Evolutionary conservation across 768 basidiomycete species (phyloP), one percentile per base, ranked within the genome.

Genomic region (Phaeolepiota aurea): DNA sequence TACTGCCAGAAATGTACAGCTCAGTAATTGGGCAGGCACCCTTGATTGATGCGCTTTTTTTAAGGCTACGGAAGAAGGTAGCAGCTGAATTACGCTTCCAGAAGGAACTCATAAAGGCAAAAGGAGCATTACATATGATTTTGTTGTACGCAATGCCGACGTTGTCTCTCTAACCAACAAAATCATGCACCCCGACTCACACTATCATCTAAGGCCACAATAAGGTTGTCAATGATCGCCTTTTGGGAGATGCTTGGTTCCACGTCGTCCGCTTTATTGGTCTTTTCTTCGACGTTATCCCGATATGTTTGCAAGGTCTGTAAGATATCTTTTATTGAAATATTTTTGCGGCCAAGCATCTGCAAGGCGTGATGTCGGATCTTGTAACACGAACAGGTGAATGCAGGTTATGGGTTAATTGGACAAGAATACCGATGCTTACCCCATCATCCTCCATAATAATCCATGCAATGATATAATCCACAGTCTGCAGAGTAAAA

Each of bases 391-490:
- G n/a, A n/a, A n/a, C n/a, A n/a, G n/a, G n/a, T n/a, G n/a, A n/a
- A n/a, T n/a, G n/a, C n/a, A n/a, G n/a, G n/a, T n/a, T n/a, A n/a
- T n/a, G n/a, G n/a, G n/a, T n/a, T n/a, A n/a, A n/a, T n/a, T n/a
- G n/a, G n/a, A n/a, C n/a, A n/a, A n/a, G n/a, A n/a, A n/a, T n/a
- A n/a, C n/a, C n/a, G n/a, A n/a, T n/a, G n/a, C 87, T 42, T 64
- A 96, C 96, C 25, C 94, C 96, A 51, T 98, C 94, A 51, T 98
- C 94, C 62, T 99, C 96, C 92, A 97, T 93, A 41, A 79, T 74
- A 19, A 97, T 62, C 96, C 96, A 99, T 3, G 87, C 91, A 28
- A 97, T 62, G 44, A 97, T 86, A 51, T 93, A 97, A 58, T 98
- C 94, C 30, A 90, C 76, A 13, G 82, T 90, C 53, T 98, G 94